Conservation (phyloP, 306 rosid species). For the Cicer arietinum region DNA sequence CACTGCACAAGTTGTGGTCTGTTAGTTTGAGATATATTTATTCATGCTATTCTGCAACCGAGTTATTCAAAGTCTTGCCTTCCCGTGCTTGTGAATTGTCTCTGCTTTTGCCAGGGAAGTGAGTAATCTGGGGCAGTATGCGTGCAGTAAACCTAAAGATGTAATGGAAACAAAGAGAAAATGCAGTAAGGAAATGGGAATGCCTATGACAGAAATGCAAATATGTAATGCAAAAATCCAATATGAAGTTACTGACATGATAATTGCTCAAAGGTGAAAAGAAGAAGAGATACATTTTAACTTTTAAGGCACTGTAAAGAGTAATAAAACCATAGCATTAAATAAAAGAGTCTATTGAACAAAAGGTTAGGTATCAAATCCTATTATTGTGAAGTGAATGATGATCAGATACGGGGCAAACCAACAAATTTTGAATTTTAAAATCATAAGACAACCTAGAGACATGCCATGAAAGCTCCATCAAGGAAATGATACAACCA, state of each 20-base stretch:
- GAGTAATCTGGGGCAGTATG: slow-evolving; percentile 97
- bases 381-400: slow-evolving; percentile 6
- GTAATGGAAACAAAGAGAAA: slow-evolving; percentile 23
- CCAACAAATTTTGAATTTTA: slow-evolving; percentile 15
- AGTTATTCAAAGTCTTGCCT: slow-evolving; percentile 68
- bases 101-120: slow-evolving; percentile 98
- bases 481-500: slow-evolving; percentile 34
- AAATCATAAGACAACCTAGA: slow-evolving; percentile 25
- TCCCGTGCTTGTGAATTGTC: slow-evolving; percentile 96
- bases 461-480: slow-evolving; percentile 29
- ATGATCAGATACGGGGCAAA: neutral
- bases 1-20: slow-evolving; percentile 65
- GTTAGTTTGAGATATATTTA: slow-evolving; percentile 43
- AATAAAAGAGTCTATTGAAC: slow-evolving; percentile 32
- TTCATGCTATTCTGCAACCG: slow-evolving; percentile 20
- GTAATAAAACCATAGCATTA: slow-evolving; percentile 28
- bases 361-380: slow-evolving; percentile 9
- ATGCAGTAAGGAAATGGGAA: slow-evolving; percentile 16
- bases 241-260: slow-evolving; percentile 26
- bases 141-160: slow-evolving; percentile 89
- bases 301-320: slow-evolving; percentile 34
- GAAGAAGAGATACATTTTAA: slow-evolving; percentile 31
- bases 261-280: slow-evolving; percentile 2
- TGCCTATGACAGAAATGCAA: slow-evolving; percentile 13
- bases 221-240: neutral